These are phyloP conservation scores for Colletotrichum sp. DNA, from an alignment of 2,329 filamentous ascomycete species.

Conservation along the genomic window DNA sequence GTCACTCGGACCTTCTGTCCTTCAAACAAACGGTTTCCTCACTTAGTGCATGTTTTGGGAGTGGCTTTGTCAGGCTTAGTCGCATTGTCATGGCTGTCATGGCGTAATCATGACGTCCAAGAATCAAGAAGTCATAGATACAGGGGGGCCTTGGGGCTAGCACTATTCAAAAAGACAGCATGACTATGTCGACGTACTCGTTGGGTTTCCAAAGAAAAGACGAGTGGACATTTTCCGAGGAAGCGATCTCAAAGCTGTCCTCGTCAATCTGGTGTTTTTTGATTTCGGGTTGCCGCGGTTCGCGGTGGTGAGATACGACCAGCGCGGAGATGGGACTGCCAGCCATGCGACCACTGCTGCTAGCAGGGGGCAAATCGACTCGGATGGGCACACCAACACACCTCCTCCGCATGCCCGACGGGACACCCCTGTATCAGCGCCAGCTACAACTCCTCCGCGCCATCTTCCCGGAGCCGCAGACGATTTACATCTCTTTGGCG, in stretches of 20 bases:
- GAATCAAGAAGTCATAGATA: not conserved
- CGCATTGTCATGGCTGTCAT: not conserved
- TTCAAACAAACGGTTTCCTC: not conserved
- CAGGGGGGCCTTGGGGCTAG: not conserved
- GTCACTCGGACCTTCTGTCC: not conserved
- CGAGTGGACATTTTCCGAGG: not conserved
- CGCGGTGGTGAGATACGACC: not conserved
- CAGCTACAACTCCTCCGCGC: slow-evolving; percentile 27
- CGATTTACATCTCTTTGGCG: slow-evolving; percentile 30
- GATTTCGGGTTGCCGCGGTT: not conserved
- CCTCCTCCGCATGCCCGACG: slow-evolving; percentile 31
- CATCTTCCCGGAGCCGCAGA: slow-evolving; percentile 26
- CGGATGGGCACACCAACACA: slow-evolving; percentile 35
- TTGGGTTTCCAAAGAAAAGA: not conserved
- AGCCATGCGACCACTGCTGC: slow-evolving; percentile 30
- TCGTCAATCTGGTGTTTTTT: not conserved
- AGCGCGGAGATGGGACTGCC: slow-evolving; percentile 3
- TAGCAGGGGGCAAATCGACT: slow-evolving; percentile 35
- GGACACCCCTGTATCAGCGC: slow-evolving; percentile 30
- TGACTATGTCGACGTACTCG: not conserved
- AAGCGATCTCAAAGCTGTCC: not conserved
- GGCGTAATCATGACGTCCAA: slow-evolving; percentile 18
- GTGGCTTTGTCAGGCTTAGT: not conserved
- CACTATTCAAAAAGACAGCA: not conserved
- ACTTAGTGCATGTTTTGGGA: not conserved